A percentile compares a stretch with the other conserved stretches of the same genome.
These are phyloP conservation scores for Metarhizium humberi DNA, from an alignment of 2,329 filamentous ascomycete genomes.

Conservation along the genomic window DNA sequence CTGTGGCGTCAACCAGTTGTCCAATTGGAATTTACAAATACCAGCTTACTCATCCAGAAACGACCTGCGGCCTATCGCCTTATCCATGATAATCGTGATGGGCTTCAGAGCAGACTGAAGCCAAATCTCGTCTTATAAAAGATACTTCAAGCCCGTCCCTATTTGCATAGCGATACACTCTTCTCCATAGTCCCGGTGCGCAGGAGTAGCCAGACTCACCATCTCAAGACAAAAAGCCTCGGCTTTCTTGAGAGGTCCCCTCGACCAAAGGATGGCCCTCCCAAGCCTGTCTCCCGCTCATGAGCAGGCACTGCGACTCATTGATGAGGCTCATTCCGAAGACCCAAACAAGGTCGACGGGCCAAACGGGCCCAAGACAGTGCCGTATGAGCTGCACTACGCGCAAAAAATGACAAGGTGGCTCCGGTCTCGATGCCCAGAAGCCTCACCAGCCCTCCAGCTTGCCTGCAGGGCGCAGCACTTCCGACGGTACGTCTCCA, in stretches of 20 bases:
- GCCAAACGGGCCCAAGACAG: constrained; percentile 27
- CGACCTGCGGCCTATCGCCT: neutral
- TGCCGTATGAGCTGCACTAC: constrained; percentile 77
- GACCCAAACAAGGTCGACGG: constrained; percentile 30
- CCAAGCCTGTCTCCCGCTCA: constrained; percentile 17
- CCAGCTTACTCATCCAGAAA: constrained; percentile 4
- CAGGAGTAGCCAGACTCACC: too few species aligned
- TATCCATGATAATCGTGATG: neutral
- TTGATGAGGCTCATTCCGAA: constrained; percentile 53
- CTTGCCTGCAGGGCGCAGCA: constrained; percentile 79
- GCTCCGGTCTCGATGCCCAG: constrained; percentile 50
- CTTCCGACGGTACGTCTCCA: constrained; percentile 48
- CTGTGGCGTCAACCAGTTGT: neutral
- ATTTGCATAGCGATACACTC: too few species aligned
- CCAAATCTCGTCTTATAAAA: neutral
- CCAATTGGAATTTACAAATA: neutral
- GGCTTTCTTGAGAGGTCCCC: neutral
- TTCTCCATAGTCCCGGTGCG: neutral
- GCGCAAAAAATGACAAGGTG: constrained; percentile 70
- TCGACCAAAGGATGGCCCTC: neutral
- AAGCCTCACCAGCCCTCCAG: constrained; percentile 56
- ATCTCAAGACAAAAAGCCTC: neutral
- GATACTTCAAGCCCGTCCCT: too few species aligned
- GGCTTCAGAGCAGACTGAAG: neutral
- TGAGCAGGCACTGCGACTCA: constrained; percentile 49